These are phyloP conservation scores for Rubia yunnanensis DNA, from an alignment of 257 asterid species.

Conservation along the genomic window DNA sequence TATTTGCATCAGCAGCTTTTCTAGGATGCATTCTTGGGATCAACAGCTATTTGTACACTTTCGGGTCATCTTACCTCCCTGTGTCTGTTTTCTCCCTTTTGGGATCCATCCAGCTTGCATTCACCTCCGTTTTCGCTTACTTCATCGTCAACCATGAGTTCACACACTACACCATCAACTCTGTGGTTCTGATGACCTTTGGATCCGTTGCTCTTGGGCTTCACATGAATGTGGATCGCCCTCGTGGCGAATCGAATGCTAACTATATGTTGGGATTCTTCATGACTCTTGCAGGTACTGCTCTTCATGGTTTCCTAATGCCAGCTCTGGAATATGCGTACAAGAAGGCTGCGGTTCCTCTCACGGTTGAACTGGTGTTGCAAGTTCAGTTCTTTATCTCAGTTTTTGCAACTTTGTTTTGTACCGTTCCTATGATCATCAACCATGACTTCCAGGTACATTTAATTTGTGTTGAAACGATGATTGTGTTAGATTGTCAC, in stretches of 20 bases:
- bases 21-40: constrained; percentile 22
- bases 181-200: constrained; percentile 24
- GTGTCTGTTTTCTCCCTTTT: constrained; percentile 27
- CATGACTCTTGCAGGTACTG: constrained; percentile 26
- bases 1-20: constrained; percentile 8
- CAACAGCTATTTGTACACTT: constrained; percentile 26
- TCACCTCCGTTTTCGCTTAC: constrained; percentile 22
- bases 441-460: constrained; percentile 28
- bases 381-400: constrained; percentile 23
- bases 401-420: constrained; percentile 20
- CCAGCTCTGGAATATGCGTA: constrained; percentile 22
- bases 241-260: constrained; percentile 21
- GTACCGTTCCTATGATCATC: constrained; percentile 27
- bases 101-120: constrained; percentile 21
- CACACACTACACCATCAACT: constrained; percentile 20
- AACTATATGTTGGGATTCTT: constrained; percentile 20
- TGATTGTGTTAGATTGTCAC: too few relatives aligned
- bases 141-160: constrained; percentile 22
- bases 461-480: too few relatives aligned
- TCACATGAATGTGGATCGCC: constrained; percentile 23
- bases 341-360: constrained; percentile 17
- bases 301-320: constrained; percentile 25
- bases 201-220: constrained; percentile 27
- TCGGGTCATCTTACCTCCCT: constrained; percentile 23
- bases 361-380: constrained; percentile 19